Evolutionary conservation across 2,329 filamentous ascomycete species (phyloP).

Genomic region (Fusarium staphyleae): DNA sequence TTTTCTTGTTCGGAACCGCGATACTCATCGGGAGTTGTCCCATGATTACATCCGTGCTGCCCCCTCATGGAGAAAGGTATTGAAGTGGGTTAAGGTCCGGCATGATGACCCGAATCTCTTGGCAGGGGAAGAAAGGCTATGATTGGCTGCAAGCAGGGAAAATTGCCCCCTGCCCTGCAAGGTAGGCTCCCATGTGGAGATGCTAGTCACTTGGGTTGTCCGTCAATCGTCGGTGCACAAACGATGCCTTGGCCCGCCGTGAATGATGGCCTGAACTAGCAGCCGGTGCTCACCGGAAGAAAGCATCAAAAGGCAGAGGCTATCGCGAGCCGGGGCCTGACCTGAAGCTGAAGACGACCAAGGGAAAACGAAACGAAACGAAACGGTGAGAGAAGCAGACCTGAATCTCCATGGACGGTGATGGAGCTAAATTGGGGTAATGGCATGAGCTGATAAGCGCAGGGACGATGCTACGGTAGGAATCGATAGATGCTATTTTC

Average conservation of each 20-base stretch:
- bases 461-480: constrained; percentile 13
- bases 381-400: constrained; percentile 27
- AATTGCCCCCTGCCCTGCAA: constrained; percentile 22
- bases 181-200: constrained; percentile 20
- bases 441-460: constrained; percentile 14
- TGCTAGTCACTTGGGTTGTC: background rate
- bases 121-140: constrained; percentile 26
- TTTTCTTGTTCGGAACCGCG: too few relatives aligned
- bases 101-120: constrained; percentile 22
- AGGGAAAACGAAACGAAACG: constrained; percentile 29
- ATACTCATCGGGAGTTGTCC: too few relatives aligned
- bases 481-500: constrained; percentile 13
- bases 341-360: constrained; percentile 32
- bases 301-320: constrained; percentile 3
- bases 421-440: background rate
- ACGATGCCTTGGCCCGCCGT: too few relatives aligned
- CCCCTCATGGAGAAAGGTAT: background rate
- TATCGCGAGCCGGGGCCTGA: background rate
- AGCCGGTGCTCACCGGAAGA: constrained; percentile 16
- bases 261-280: constrained; percentile 3
- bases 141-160: constrained; percentile 21
- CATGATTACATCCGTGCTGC: too few relatives aligned
- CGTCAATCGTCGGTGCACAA: too few relatives aligned
- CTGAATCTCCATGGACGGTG: too few relatives aligned
- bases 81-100: background rate